Conservation (phyloP, 2,329 filamentous ascomycete genomes). For the Trichoderma sp. region DNA sequence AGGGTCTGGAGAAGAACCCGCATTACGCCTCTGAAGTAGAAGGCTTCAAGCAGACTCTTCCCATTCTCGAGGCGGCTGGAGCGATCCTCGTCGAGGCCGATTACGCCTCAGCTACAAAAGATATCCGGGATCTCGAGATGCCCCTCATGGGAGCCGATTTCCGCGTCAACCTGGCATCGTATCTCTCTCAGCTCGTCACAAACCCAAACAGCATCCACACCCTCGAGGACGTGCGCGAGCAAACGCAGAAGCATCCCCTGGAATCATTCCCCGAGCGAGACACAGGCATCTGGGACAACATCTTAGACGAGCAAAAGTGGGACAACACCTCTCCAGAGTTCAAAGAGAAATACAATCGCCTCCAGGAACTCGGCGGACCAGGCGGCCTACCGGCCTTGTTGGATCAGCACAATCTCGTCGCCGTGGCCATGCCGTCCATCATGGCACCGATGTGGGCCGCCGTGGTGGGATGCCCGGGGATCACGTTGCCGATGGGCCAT, state of each 20-base stretch:
- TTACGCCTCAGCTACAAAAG: slow-evolving; percentile 27
- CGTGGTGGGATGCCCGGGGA: slow-evolving; percentile 51
- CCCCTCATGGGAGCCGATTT: slow-evolving; percentile 64
- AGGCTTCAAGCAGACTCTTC: slow-evolving; percentile 59
- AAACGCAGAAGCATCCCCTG: slow-evolving; percentile 55
- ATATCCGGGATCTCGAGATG: slow-evolving; percentile 16
- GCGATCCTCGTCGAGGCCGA: slow-evolving; percentile 63
- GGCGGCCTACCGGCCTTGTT: slow-evolving; percentile 65
- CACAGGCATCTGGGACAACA: slow-evolving; percentile 59
- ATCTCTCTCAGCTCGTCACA: slow-evolving; percentile 57
- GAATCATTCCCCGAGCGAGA: slow-evolving; percentile 67
- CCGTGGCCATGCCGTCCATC: slow-evolving; percentile 61
- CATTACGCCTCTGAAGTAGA: slow-evolving; percentile 39
- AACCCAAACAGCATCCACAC: slow-evolving; percentile 59
- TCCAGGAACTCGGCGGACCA: slow-evolving; percentile 59
- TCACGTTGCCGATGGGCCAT: slow-evolving; percentile 55
- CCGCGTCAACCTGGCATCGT: slow-evolving; percentile 56
- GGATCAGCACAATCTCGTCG: slow-evolving; percentile 57
- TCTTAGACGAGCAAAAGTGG: slow-evolving; percentile 51
- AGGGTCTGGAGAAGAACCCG: slow-evolving; percentile 25
- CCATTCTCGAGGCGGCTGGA: slow-evolving; percentile 56
- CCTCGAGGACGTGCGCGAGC: slow-evolving; percentile 56
- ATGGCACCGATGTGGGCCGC: slow-evolving; percentile 33
- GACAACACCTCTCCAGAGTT: slow-evolving; percentile 61
- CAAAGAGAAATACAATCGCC: slow-evolving; percentile 51